Evolutionary conservation across 192 early-diverging fungal species (phyloP).

Genomic region (Endogone sp.): DNA sequence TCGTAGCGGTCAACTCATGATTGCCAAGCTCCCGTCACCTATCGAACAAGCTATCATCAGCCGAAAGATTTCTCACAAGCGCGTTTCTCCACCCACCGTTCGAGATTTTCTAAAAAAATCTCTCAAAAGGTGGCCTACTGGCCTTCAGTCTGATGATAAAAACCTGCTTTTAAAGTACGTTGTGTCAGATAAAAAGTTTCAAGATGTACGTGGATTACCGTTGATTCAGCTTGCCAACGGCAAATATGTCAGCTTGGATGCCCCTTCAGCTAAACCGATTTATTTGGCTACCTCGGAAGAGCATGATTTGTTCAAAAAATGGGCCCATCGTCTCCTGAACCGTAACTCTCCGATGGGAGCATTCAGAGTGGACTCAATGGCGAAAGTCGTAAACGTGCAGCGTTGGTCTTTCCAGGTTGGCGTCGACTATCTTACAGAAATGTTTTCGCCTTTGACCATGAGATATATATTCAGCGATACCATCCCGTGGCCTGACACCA

Average conservation of each 20-base stretch:
- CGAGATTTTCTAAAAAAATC: background rate
- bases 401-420: background rate
- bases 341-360: background rate
- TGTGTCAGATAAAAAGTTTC: background rate
- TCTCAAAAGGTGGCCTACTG: background rate
- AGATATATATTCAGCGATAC: too few relatives aligned
- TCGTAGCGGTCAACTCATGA: too few relatives aligned
- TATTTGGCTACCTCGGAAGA: background rate
- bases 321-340: background rate
- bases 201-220: background rate
- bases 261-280: background rate
- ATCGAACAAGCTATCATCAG: too few relatives aligned
- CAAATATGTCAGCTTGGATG: background rate
- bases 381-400: background rate
- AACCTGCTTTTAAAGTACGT: background rate
- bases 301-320: background rate
- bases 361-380: background rate
- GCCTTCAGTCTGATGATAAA: background rate
- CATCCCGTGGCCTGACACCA: background rate
- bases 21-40: too few relatives aligned
- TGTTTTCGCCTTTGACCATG: background rate
- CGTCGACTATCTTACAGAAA: background rate
- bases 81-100: background rate
- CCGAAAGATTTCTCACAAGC: background rate
- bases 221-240: background rate